A percentile compares a stretch with the other conserved stretches of the same genome.
These are phyloP conservation scores for Piromyces finnis DNA, from an alignment of 192 early-diverging fungal genomes.

Conservation along the genomic window DNA sequence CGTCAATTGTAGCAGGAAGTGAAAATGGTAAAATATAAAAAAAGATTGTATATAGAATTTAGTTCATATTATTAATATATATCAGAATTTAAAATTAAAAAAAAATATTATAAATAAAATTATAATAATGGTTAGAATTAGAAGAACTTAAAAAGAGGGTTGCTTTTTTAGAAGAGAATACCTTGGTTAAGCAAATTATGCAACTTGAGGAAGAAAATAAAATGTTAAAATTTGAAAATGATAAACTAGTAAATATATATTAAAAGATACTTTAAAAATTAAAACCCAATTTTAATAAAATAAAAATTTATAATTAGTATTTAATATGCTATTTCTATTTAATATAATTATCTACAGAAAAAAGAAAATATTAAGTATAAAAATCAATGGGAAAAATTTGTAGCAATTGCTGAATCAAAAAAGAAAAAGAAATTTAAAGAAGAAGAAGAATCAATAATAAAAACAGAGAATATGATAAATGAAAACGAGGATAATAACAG, in stretches of 20 bases:
- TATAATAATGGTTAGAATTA: neutral
- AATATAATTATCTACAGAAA: too few species aligned
- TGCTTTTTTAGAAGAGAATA: neutral
- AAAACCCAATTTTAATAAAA: too few species aligned
- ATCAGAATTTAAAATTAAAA: too few species aligned
- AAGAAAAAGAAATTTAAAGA: neutral
- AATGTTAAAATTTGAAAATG: neutral
- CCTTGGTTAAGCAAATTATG: neutral
- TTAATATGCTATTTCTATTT: too few species aligned
- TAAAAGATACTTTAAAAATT: too few species aligned
- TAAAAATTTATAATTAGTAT: too few species aligned
- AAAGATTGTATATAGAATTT: too few species aligned
- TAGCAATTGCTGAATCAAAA: neutral
- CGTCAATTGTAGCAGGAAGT: neutral
- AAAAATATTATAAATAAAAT: neutral
- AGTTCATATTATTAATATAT: too few species aligned
- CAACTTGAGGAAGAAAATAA: neutral
- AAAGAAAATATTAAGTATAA: neutral
- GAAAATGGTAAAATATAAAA: neutral
- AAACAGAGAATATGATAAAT: neutral
- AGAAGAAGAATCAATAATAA: neutral
- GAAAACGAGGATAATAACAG: neutral
- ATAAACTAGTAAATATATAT: neutral
- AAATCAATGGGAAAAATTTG: neutral
- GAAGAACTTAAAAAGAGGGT: neutral